Evolutionary conservation across 805 yeast genomes (phyloP).

Genomic region (Monosporozyma aquatica): DNA sequence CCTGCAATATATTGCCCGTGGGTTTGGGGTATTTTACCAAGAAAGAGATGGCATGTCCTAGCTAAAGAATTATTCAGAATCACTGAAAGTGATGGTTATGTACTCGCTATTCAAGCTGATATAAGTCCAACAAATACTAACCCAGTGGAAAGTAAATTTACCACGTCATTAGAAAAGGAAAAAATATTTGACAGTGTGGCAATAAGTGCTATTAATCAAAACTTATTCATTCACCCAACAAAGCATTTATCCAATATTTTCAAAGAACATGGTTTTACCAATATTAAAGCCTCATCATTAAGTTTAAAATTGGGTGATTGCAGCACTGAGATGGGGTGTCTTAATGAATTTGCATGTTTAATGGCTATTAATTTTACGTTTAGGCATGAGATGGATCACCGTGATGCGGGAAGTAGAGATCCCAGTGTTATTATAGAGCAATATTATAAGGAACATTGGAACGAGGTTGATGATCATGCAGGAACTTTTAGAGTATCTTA

Average conservation of each 20-base stretch:
- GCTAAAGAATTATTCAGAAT: slow-evolving; percentile 22
- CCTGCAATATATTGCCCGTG: slow-evolving; percentile 25
- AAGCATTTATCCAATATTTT: slow-evolving; percentile 18
- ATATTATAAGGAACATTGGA: slow-evolving; percentile 24
- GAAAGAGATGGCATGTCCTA: slow-evolving; percentile 23
- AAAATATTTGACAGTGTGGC: slow-evolving; percentile 18
- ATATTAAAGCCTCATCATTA: slow-evolving; percentile 21
- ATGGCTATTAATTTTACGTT: slow-evolving; percentile 15
- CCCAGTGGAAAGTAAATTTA: slow-evolving; percentile 3
- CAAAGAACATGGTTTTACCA: slow-evolving; percentile 24
- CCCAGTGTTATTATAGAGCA: slow-evolving; percentile 19
- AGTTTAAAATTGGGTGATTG: slow-evolving; percentile 25
- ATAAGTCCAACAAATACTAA: slow-evolving; percentile 14
- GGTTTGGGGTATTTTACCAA: slow-evolving; percentile 20
- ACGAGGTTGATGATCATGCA: slow-evolving; percentile 19
- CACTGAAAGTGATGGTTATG: slow-evolving; percentile 26
- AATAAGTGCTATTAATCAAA: slow-evolving; percentile 21
- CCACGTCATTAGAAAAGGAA: slow-evolving; percentile 19
- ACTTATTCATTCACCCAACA: slow-evolving; percentile 23
- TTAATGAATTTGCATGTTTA: slow-evolving; percentile 20
- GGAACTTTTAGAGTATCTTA: slow-evolving; percentile 21
- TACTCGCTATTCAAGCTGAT: slow-evolving; percentile 18
- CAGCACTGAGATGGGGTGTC: slow-evolving; percentile 23
- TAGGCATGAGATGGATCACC: slow-evolving; percentile 12
- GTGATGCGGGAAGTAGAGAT: slow-evolving; percentile 11